Base-by-base conservation (phyloP, 768 basidiomycete genomes). In the Lactifluus hygrophoroides region DNA sequence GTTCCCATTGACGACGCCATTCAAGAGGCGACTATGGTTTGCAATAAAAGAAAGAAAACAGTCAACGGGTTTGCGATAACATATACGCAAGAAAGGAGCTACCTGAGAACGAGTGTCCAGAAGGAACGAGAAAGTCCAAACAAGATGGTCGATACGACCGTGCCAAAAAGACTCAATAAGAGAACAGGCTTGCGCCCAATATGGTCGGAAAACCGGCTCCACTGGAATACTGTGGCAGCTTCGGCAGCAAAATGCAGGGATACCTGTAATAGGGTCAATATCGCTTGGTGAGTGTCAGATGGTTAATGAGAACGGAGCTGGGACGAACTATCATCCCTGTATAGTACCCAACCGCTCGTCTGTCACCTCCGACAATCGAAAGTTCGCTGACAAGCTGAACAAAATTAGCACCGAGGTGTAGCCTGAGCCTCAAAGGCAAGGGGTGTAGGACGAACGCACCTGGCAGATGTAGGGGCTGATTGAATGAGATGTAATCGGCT, bases 401-500 rank as follows among this genome's bases (percentile, higher is more conserved):
- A 43, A 35, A 10, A 43, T 9, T 30, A 56, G 13, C 21, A 38
- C 19, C 21, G 13, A 25, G 14, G 23, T 19, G n/a, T 17, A 19
- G 10, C 27, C 6, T 25, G n/a, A n/a, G n/a, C n/a, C 10, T 32
- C 3, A 3, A 19, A 21, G 9, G 6, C 7, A 6, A 7, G 14
- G 13, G 9, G 62, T 43, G n/a, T 1, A 37, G 14, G n/a, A 5
- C 43, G 7, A 30, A 53, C 68, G 16, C 42, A 75, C 78, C 65
- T 80, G 75, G 58, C 77, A 77, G 21, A 81, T 74, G 68, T 79
- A 81, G 0, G 79, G 79, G 44, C 73, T 75, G 37, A 81, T 81
- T 25, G 72, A 76, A 34, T 73, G 69, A 2, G 75, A 72, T 3
- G 77, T 74, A 43, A 80, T 73, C 14, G 80, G 79, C 67, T 81